These are phyloP conservation scores for Diospyros lotus DNA, from an alignment of 148 eudicot species.

Conservation along the genomic window DNA sequence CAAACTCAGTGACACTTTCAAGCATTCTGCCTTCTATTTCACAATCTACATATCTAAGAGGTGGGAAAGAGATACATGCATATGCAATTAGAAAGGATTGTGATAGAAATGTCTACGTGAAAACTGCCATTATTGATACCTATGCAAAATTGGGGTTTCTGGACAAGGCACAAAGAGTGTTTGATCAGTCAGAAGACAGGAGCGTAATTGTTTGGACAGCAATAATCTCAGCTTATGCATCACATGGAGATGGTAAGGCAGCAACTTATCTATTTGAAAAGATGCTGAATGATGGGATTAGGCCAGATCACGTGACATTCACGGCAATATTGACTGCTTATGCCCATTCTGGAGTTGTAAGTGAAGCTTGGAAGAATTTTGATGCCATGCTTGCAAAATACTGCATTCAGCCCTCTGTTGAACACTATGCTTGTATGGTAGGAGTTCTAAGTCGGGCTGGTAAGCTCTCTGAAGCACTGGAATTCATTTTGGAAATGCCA, in stretches of 20 bases:
- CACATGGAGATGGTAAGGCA: slow-evolving; percentile 42
- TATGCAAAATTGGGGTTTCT: slow-evolving; percentile 63
- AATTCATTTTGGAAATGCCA: slow-evolving; percentile 50
- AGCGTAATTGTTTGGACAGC: slow-evolving; percentile 69
- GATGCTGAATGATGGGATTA: slow-evolving; percentile 40
- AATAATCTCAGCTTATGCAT: slow-evolving; percentile 58
- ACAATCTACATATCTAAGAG: slow-evolving; percentile 35
- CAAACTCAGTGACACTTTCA: slow-evolving; percentile 57
- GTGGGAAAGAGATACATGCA: slow-evolving; percentile 52
- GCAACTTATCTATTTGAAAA: slow-evolving; percentile 39
- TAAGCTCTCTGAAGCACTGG: slow-evolving; percentile 39
- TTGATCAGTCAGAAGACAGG: slow-evolving; percentile 39
- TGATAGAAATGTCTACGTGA: slow-evolving; percentile 43
- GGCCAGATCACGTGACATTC: slow-evolving; percentile 60
- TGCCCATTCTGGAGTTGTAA: slow-evolving; percentile 50
- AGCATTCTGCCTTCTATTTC: slow-evolving; percentile 57
- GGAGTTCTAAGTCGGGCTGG: slow-evolving; percentile 50
- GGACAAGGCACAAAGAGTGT: slow-evolving; percentile 37
- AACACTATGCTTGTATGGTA: slow-evolving; percentile 72
- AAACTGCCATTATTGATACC: slow-evolving; percentile 47
- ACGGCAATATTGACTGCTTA: slow-evolving; percentile 57
- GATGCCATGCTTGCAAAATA: slow-evolving; percentile 34
- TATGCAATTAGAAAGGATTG: slow-evolving; percentile 47
- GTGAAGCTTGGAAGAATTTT: slow-evolving; percentile 46
- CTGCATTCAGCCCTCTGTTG: slow-evolving; percentile 43